Conservation (phyloP, 2,329 filamentous ascomycete genomes). For the Talaromyces sp. region DNA sequence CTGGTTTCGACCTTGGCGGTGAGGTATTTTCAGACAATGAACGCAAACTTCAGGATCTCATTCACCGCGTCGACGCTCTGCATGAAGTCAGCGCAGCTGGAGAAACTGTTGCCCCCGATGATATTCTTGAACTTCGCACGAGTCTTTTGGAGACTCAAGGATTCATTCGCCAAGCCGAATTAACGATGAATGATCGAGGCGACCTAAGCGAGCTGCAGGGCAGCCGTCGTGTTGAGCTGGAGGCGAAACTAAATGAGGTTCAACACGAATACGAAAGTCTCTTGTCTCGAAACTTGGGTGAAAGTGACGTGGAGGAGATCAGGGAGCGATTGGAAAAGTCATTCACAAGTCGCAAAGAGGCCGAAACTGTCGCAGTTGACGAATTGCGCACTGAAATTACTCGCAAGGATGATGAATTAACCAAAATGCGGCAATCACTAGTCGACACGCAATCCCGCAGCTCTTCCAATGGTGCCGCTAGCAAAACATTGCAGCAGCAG, state of each 20-base stretch:
- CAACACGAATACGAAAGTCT: conserved; percentile 85
- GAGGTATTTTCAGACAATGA: conserved; percentile 96
- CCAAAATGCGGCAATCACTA: conserved; percentile 76
- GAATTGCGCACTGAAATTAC: conserved; percentile 75
- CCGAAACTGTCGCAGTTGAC: conserved; percentile 71
- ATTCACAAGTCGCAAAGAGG: conserved; percentile 73
- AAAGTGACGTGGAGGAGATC: conserved; percentile 80
- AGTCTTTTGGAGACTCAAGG: conserved; percentile 87
- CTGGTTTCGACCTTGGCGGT: conserved; percentile 89
- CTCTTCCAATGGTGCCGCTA: conserved; percentile 60
- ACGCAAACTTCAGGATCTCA: conserved; percentile 77
- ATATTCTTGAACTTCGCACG: conserved; percentile 74
- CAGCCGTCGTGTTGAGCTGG: conserved; percentile 70
- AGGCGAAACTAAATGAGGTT: conserved; percentile 71
- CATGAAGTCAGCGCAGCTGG: conserved; percentile 76
- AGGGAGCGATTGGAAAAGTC: conserved; percentile 77
- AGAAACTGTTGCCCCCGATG: conserved; percentile 78
- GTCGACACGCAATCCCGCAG: conserved; percentile 65
- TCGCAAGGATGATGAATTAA: conserved; percentile 79
- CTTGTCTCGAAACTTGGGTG: conserved; percentile 75
- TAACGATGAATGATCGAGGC: conserved; percentile 74
- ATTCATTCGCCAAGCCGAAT: conserved; percentile 87
- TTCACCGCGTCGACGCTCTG: conserved; percentile 78
- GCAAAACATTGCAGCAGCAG: conserved; percentile 93
- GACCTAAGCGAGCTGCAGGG: conserved; percentile 67